A percentile compares a stretch with the other conserved stretches of the same genome.
phyloP scores from a whole-genome alignment of 495 filamentous ascomycete genomes.

The Viridothelium virens region DNA sequence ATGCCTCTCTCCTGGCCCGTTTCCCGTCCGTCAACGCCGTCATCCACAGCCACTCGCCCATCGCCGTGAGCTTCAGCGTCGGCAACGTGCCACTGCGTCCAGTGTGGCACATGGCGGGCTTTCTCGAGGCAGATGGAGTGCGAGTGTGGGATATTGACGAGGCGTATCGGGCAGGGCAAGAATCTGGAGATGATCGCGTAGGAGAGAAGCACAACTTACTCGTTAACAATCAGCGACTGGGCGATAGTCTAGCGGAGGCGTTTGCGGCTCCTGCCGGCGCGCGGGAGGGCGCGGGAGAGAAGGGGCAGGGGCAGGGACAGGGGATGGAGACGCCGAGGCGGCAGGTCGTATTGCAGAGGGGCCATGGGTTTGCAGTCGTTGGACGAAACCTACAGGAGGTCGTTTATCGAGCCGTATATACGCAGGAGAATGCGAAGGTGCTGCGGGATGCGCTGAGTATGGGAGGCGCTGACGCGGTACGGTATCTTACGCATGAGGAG shows the following conservation, averaged over 20 bases:
- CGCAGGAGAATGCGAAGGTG: conserved; percentile 30
- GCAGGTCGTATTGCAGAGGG: conserved; percentile 29
- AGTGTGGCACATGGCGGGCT: conserved; percentile 10
- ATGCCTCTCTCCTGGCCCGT: conserved; percentile 22
- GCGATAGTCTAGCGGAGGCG: not conserved
- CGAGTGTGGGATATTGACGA: not conserved
- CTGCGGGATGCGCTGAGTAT: not conserved
- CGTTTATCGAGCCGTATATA: conserved; percentile 35
- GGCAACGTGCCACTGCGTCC: conserved; percentile 20
- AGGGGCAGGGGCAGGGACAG: not conserved
- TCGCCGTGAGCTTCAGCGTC: conserved; percentile 24
- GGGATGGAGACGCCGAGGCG: not conserved
- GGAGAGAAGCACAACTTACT: not conserved
- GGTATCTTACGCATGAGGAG: not conserved
- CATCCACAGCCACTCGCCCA: conserved; percentile 23
- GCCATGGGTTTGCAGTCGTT: conserved; percentile 34
- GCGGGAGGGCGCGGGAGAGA: too few species aligned
- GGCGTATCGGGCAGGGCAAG: not conserved
- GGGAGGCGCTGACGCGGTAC: not conserved
- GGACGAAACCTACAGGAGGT: conserved; percentile 31
- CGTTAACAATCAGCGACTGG: not conserved
- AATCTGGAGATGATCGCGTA: not conserved
- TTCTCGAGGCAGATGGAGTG: not conserved
- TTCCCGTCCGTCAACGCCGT: conserved; percentile 20
- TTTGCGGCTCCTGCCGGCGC: not conserved